Base-by-base conservation (phyloP, 208 protist genomes). In the Phytomonas sp. region DNA sequence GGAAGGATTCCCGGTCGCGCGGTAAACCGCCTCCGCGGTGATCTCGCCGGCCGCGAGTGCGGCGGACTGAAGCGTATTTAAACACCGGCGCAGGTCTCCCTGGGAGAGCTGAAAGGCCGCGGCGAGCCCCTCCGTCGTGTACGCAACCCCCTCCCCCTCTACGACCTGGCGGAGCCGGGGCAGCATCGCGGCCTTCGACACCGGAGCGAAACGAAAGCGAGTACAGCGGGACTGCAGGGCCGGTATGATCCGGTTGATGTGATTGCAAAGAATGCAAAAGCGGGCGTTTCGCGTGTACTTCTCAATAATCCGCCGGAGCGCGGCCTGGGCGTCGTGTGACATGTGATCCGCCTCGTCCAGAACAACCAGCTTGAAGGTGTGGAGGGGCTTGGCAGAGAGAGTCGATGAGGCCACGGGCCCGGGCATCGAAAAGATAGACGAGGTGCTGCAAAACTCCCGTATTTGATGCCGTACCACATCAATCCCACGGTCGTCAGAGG, bases 211-310 rank as follows among this genome's bases (percentile, higher is more conserved):
- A 49, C 98, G 91, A 72, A 99, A 99, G n/a, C 96, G 83, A 0
- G 98, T 99, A 83, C 98, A 99, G 34, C 99, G 88, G 0, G 98
- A 99, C 80, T 99, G 94, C 23, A 99, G 67, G 0, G 97, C 94
- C 5, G 93, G 93, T 26, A 98, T 98, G 40, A 98, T 93, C 65
- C 96, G 97, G 72, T 93, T 95, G 62, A 99, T 95, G 78, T 99
- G 99, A 85, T 99, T 99, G 89, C 98, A 99, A 49, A 99, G 92
- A 8, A 99, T 86, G 77, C 98, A 99, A 71, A 99, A 99, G 36
- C 99, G 92, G 19, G 96, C 95, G 75, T 98, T 99, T 49, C 74
- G 80, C 0, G 97, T 99, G 83, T 98, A 99, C 75, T 98, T 97
- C 80, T 99, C 98, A 63, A 99, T 99, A 0, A 99, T 89, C 66